Evolutionary conservation across 1,284 basidiomycete species (phyloP), one percentile per base, ranked within the genome.

Genomic region (Sporisorium iseilematis-ciliati): DNA sequence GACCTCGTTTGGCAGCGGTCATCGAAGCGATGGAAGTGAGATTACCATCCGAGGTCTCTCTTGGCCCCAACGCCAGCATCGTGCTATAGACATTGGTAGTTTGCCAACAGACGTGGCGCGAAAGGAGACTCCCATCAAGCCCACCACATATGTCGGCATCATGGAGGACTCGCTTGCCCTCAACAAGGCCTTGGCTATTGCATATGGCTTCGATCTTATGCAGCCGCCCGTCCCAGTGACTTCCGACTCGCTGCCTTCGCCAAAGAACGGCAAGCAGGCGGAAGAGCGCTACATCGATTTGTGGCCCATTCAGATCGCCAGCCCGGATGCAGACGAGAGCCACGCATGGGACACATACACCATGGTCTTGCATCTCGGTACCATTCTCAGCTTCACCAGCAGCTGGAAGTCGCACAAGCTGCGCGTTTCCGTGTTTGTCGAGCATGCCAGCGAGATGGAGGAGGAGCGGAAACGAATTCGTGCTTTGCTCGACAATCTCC

Each of bases 331-430:
- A 6, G 79, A 80, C 54, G 66, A 76, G 25, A 71, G 61, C 31
- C 81, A 79, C 21, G 79, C 80, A 18, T 84, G 83, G 83, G 83
- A 84, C 59, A 84, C 82, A 5, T 84, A 84, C 68, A 84, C 83
- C 12, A 84, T 84, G 82, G 82, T 84, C 12, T 75, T 84, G 20
- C 83, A 84, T 43, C 76, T 84, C 45, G 83, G 83, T 57, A 84
- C 83, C 5, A 84, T 84, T 33, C 71, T 84, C 20, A 83, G 80
- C 58, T 67, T 84, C 23, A 84, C 83, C 0, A 78, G 81, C 48
- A 81, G 80, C 26, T 84, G 83, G 83, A 83, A 80, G 49, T 57
- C 66, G 35, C 82, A 84, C 72, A 74, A 81, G 62, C 71, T 84
- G 31, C 81, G 83, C 11, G 83, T 84, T 29, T 81, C 75, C 21